Evolutionary conservation across 495 filamentous ascomycete genomes (phyloP), one percentile per base, ranked within the genome.

Genomic region (Aspergillus ostianus): DNA sequence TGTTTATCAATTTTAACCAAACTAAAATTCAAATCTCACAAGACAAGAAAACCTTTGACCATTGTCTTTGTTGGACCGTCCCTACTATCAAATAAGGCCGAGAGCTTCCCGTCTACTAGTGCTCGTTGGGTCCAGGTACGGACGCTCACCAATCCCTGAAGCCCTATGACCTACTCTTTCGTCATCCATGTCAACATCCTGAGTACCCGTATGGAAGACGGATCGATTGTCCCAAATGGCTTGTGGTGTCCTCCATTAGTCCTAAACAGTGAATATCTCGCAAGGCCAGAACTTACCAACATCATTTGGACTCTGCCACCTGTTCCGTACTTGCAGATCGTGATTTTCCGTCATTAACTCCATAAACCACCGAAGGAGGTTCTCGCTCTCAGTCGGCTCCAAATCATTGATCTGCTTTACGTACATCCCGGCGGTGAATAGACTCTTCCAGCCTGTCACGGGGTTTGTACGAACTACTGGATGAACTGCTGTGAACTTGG

Each of bases 161-260:
- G 80, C 83, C 8, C 88, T 70, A 50, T 83, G 78, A 0, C 87
- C 87, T 51, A 76, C 76, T 55, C 87, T 67, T 64, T 82, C 75
- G 0, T 84, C 87, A 8, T 84, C 68, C 0, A 73, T 82, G 13
- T 76, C 75, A 67, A 83, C 86, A 66, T 91, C 88, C 23, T 79
- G 82, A 4, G 87, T 91, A 0, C 87, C 87, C 13, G 84, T 80
- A 64, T 91, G 89, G 67, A 83, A 90, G 4, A 83, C 80, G 61
- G 79, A 82, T 6, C 89, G 73, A 60, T 91, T 91, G 64, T 91
- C 89, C 88, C 89, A 92, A 60, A 92, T 90, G 0, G 88, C 87
- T 68, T 62, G 13, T 15, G 18, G 49, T 49, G 30, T 12, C 30
- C 6, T 32, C 8, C 3, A 12, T 32, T 12, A 32, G 30, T 32